Evolutionary conservation across 306 rosid species (phyloP).

Genomic region (Abrus pulchellus): DNA sequence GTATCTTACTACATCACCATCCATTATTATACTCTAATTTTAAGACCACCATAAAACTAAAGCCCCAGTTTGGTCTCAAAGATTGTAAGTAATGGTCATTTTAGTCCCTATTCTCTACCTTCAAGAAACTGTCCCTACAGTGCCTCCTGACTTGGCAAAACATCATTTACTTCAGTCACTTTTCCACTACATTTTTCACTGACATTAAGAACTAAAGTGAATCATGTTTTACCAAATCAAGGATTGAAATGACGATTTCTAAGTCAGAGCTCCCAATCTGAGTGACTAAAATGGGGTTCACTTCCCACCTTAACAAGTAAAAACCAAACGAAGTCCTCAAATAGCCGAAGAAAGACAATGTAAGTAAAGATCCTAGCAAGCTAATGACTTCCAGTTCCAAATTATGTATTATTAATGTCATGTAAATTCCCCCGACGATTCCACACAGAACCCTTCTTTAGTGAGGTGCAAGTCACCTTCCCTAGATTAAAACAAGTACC

Average conservation of each 20-base stretch:
- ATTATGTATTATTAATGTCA: neutral
- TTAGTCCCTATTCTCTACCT: neutral
- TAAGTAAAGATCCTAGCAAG: constrained; percentile 24
- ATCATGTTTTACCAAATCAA: neutral
- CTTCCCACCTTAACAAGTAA: neutral
- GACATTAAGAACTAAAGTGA: neutral
- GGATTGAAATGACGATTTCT: neutral
- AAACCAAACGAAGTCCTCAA: constrained; percentile 27
- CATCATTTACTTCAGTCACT: neutral
- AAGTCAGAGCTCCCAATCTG: neutral
- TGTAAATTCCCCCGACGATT: neutral
- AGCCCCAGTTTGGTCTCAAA: neutral
- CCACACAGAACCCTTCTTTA: neutral
- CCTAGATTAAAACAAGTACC: neutral
- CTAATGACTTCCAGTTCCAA: neutral
- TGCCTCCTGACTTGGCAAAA: neutral
- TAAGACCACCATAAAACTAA: neutral
- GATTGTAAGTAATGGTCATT: neutral
- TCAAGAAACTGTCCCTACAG: neutral
- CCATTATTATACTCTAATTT: constrained; percentile 15
- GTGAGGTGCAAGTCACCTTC: neutral
- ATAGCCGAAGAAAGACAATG: neutral
- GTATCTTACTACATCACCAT: constrained; percentile 26
- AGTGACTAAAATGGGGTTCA: neutral
- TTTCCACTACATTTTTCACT: neutral